Evolutionary conservation across 2,329 filamentous ascomycete genomes (phyloP).

Genomic region (Aspergillus nomiae): DNA sequence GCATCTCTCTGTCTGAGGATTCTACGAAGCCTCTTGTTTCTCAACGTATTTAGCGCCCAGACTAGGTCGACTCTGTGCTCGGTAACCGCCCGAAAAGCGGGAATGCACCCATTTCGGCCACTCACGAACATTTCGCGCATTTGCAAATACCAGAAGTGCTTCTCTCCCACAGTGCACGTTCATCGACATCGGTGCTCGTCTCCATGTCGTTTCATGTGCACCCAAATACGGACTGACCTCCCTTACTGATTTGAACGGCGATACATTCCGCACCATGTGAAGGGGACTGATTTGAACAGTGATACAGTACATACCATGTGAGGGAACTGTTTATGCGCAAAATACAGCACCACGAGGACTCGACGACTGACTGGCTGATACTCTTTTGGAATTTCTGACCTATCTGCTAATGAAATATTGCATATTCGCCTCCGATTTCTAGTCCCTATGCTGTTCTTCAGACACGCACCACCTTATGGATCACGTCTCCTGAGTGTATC

Average conservation of each 20-base stretch:
- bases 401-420: background rate
- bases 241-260: background rate
- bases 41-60: too few relatives aligned
- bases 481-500: background rate
- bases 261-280: too few relatives aligned
- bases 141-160: background rate
- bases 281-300: background rate
- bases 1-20: too few relatives aligned
- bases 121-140: background rate
- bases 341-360: background rate
- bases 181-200: background rate
- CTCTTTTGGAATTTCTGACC: background rate
- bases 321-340: background rate
- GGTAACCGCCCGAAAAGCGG: background rate
- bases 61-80: background rate
- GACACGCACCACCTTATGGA: too few relatives aligned
- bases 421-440: background rate
- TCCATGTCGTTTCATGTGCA: background rate
- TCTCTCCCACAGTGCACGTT: background rate
- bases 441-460: background rate
- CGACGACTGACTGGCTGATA: background rate
- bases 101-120: background rate
- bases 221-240: background rate
- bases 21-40: too few relatives aligned
- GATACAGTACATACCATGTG: background rate